phyloP scores from a whole-genome alignment of 2,329 filamentous ascomycete species.

The Penicillium polonicum region DNA sequence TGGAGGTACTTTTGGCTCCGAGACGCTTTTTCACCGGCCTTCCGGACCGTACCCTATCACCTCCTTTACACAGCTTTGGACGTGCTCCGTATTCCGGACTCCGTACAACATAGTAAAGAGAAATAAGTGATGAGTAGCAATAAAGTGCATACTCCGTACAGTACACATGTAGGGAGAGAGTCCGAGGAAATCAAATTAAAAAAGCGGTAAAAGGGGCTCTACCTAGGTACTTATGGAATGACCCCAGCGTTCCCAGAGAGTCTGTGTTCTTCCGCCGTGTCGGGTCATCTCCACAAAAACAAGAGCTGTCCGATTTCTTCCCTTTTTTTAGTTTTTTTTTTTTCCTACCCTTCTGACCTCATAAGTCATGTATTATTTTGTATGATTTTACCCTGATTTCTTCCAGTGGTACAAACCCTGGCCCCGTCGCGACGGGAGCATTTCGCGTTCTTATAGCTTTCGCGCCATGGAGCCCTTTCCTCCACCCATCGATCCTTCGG shows the following conservation, averaged over 20 bases:
- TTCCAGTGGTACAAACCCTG: slow-evolving; percentile 2
- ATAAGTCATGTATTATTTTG: slow-evolving; percentile 1
- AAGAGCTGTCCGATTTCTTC: slow-evolving; percentile 19
- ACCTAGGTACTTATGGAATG: neutral
- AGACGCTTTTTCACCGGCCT: slow-evolving; percentile 7
- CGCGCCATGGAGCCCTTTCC: slow-evolving; percentile 25
- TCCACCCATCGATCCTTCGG: slow-evolving; percentile 12
- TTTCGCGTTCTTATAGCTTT: slow-evolving; percentile 10
- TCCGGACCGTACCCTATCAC: too few species aligned
- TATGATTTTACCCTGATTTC: slow-evolving; percentile 19
- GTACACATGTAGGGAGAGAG: too few species aligned
- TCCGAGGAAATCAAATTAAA: too few species aligned
- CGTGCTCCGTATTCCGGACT: too few species aligned
- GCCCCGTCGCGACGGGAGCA: slow-evolving; percentile 11
- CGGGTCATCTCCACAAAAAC: slow-evolving; percentile 28
- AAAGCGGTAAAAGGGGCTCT: neutral
- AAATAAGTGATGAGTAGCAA: neutral
- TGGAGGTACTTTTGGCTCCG: neutral
- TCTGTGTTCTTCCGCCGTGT: slow-evolving; percentile 13
- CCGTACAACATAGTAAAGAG: neutral
- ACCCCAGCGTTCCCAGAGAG: slow-evolving; percentile 4
- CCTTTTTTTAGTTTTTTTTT: neutral
- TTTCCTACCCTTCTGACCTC: slow-evolving; percentile 8
- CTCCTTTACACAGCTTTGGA: too few species aligned
- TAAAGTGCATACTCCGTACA: too few species aligned